Evolutionary conservation across 495 filamentous ascomycete species (phyloP).

Genomic region (Trichoderma virens): DNA sequence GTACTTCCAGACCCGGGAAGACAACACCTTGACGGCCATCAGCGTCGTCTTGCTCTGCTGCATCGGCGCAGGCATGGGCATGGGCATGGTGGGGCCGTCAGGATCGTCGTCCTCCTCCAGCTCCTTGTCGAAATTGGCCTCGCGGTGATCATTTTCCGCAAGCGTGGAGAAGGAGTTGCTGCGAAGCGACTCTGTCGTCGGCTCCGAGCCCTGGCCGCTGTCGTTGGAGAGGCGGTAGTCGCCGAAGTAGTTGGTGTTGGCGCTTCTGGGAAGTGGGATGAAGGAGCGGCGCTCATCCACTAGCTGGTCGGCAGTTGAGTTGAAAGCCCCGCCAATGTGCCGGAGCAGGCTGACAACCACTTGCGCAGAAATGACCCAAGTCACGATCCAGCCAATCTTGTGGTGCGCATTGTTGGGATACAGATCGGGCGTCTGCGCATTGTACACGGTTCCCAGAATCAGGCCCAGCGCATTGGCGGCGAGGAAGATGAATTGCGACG

Average conservation of each 20-base stretch:
- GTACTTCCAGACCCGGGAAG: slow-evolving; percentile 34
- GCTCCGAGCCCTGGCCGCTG: slow-evolving; percentile 83
- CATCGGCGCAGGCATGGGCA: slow-evolving; percentile 13
- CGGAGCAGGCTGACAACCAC: slow-evolving; percentile 59
- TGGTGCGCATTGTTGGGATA: slow-evolving; percentile 86
- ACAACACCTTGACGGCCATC: slow-evolving; percentile 29
- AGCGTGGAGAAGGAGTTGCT: slow-evolving; percentile 50
- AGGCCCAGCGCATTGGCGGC: slow-evolving; percentile 62
- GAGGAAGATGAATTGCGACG: slow-evolving; percentile 71
- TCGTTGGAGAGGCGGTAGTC: slow-evolving; percentile 68
- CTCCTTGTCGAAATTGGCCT: slow-evolving; percentile 44
- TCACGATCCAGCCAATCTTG: slow-evolving; percentile 81
- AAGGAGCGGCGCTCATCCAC: slow-evolving; percentile 44
- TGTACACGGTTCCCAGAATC: slow-evolving; percentile 68
- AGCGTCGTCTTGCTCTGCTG: slow-evolving; percentile 20
- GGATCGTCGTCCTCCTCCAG: slow-evolving; percentile 38
- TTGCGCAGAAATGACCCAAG: slow-evolving; percentile 62
- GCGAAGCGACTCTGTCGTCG: slow-evolving; percentile 55
- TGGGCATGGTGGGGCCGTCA: slow-evolving; percentile 18
- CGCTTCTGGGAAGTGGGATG: slow-evolving; percentile 61
- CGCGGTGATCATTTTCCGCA: slow-evolving; percentile 44
- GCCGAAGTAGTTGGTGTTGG: slow-evolving; percentile 39
- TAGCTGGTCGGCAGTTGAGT: slow-evolving; percentile 13
- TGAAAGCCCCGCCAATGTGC: slow-evolving; percentile 32
- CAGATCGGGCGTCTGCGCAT: slow-evolving; percentile 74